A percentile compares a stretch with the other conserved stretches of the same genome.
Conservation (phyloP, 306 rosid species). For the Cyamopsis tetragonoloba region DNA sequence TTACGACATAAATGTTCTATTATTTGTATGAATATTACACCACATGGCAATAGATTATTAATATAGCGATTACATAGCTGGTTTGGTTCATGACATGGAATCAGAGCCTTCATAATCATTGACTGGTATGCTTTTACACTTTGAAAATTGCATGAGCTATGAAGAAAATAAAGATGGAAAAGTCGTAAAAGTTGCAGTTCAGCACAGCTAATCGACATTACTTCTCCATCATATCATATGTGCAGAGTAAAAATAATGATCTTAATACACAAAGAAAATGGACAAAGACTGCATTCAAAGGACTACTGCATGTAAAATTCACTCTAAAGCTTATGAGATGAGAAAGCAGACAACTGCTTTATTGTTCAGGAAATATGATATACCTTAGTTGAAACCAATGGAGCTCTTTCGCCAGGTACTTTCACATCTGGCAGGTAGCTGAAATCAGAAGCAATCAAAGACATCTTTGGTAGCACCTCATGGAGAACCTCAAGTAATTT, state of each 20-base stretch:
- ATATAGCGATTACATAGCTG: not conserved
- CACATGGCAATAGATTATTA: not conserved
- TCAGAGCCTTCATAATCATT: too few relatives aligned
- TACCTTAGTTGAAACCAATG: slow-evolving; percentile 94
- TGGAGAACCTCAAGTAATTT: slow-evolving; percentile 83
- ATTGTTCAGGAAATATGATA: slow-evolving; percentile 17
- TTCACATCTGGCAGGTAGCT: slow-evolving; percentile 86
- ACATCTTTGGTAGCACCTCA: slow-evolving; percentile 89
- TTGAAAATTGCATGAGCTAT: not conserved
- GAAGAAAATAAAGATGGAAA: slow-evolving; percentile 2
- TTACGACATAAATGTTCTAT: not conserved
- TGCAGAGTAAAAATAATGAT: slow-evolving; percentile 12
- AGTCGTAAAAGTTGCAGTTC: not conserved
- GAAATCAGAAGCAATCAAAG: slow-evolving; percentile 91
- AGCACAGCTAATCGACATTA: not conserved
- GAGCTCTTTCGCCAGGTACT: slow-evolving; percentile 92
- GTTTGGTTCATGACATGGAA: too few relatives aligned
- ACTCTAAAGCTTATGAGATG: slow-evolving; percentile 8
- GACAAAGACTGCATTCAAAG: not conserved
- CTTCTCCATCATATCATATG: slow-evolving; percentile 1
- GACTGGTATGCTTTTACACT: not conserved
- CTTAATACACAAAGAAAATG: not conserved
- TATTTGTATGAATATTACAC: not conserved
- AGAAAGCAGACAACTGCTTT: slow-evolving; percentile 10
- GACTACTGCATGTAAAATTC: not conserved